Evolutionary conservation across 2,329 filamentous ascomycete species (phyloP).

Genomic region (Arthrobotrys entomopaga): DNA sequence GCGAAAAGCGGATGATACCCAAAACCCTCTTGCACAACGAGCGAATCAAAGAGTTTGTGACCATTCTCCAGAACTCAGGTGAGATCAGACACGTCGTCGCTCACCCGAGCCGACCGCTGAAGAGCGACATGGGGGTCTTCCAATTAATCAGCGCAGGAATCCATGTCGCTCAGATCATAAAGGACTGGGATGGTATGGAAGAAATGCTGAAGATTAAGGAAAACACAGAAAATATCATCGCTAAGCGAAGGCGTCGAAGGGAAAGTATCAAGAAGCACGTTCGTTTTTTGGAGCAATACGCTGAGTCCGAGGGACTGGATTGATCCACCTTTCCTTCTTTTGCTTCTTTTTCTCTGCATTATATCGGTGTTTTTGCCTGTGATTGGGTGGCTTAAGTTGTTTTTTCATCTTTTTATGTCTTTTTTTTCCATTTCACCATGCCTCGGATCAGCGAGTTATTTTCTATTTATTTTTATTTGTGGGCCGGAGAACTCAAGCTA

Average conservation of each 20-base stretch:
- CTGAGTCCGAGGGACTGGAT: constrained; percentile 50
- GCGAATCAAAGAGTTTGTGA: constrained; percentile 54
- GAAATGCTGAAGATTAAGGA: constrained; percentile 55
- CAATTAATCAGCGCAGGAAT: constrained; percentile 54
- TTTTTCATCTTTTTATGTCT: constrained; percentile 8
- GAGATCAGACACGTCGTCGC: constrained; percentile 53
- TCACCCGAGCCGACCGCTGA: constrained; percentile 49
- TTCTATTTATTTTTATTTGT: constrained; percentile 9
- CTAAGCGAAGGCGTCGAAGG: constrained; percentile 49
- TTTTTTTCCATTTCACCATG: background rate
- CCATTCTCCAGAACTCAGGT: constrained; percentile 54
- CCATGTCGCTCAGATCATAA: constrained; percentile 54
- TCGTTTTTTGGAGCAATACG: constrained; percentile 55
- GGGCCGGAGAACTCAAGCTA: constrained; percentile 6
- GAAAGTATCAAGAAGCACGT: constrained; percentile 55
- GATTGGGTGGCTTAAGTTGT: background rate
- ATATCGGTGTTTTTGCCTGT: constrained; percentile 14
- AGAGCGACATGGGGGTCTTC: constrained; percentile 54
- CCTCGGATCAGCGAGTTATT: background rate
- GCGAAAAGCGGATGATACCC: constrained; percentile 54
- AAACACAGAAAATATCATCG: constrained; percentile 51
- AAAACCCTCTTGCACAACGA: constrained; percentile 52
- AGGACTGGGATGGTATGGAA: constrained; percentile 55
- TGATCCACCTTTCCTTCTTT: constrained; percentile 10
- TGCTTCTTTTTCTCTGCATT: constrained; percentile 23